Conservation (phyloP, 2,329 filamentous ascomycete genomes). For the Pseudomassariella vexata region DNA sequence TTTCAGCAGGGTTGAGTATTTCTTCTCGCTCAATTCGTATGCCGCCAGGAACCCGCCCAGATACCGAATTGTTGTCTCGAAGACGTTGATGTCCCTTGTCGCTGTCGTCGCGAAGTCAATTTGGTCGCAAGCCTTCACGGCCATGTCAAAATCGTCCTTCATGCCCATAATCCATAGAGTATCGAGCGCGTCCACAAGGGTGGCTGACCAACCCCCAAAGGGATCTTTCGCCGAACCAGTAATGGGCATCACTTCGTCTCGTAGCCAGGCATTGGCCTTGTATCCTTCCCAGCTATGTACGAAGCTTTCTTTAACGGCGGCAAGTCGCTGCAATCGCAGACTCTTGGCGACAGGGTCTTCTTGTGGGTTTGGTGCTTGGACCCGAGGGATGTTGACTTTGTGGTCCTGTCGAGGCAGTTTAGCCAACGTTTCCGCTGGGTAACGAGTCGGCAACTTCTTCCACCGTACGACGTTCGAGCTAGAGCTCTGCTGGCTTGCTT, state of each 20-base stretch:
- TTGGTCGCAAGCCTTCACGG: slow-evolving; percentile 48
- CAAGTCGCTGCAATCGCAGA: slow-evolving; percentile 30
- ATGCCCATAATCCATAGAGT: slow-evolving; percentile 70
- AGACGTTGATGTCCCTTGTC: slow-evolving; percentile 52
- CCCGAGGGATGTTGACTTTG: slow-evolving; percentile 50
- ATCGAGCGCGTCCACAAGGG: slow-evolving; percentile 62
- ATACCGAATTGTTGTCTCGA: slow-evolving; percentile 68
- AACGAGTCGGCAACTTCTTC: slow-evolving; percentile 27
- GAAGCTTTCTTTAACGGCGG: slow-evolving; percentile 45
- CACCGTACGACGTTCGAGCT: slow-evolving; percentile 16
- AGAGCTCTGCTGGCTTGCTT: slow-evolving; percentile 3
- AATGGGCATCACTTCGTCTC: slow-evolving; percentile 40
- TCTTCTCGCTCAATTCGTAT: slow-evolving; percentile 57
- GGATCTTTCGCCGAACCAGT: slow-evolving; percentile 19
- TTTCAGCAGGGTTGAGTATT: slow-evolving; percentile 45
- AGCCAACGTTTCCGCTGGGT: slow-evolving; percentile 25
- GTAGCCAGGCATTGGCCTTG: slow-evolving; percentile 56
- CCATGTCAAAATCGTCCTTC: slow-evolving; percentile 58
- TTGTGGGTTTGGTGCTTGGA: slow-evolving; percentile 49
- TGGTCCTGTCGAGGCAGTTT: slow-evolving; percentile 29
- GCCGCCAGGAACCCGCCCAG: slow-evolving; percentile 64
- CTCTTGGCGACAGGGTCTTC: slow-evolving; percentile 29
- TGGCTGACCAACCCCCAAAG: slow-evolving; percentile 39
- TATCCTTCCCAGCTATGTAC: slow-evolving; percentile 55
- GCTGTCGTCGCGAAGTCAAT: slow-evolving; percentile 57